Evolutionary conservation across 2,329 filamentous ascomycete species (phyloP), one percentile per base, ranked within the genome.

Genomic region (Fusarium brevicatenulatum): DNA sequence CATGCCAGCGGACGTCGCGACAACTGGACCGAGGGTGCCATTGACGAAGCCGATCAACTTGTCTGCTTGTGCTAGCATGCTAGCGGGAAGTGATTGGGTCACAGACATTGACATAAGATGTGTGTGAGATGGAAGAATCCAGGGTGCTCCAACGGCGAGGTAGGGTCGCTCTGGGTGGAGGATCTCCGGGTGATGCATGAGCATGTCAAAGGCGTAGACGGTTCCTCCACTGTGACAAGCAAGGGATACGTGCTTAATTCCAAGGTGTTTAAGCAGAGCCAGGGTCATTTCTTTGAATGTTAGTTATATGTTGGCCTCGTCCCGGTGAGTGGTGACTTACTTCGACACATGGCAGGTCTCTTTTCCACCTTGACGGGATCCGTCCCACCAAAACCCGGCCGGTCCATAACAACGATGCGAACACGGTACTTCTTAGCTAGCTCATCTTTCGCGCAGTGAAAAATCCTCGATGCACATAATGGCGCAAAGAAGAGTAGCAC

Each of bases 151-250:
- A 1, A 72, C 42, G 18, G 68, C 63, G 25, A 72, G 23, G 10
- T 72, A 72, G 21, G 68, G 44, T 1, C 58, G 28, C 2, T 68
- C 63, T 6, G 69, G 63, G 30, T 68, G 28, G 11, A 72, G 58
- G 3, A 72, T 72, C 12, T 72, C 68, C 2, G 68, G 69, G 4
- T 72, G 63, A 16, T 72, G 68, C 23, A 69, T 39, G 7, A 69
- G 12, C 68, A 69, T 72, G 13, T 72, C 64, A 5, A 72, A 21
- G 3, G 69, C 68, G 40, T 72, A 72, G 2, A 72, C 42, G 2
- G 69, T 72, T 55, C 68, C 69, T 43, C 68, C 68, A 1, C 69
- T 72, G 16, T 72, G 68, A 1, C 58, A 72, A 11, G 63, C 68
- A 1, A 72, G 4, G 28, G 57, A 72, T 2, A 72, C 68, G 4